These are phyloP conservation scores for Cubamyces sp. DNA, from an alignment of 768 basidiomycete species.

Conservation along the genomic window DNA sequence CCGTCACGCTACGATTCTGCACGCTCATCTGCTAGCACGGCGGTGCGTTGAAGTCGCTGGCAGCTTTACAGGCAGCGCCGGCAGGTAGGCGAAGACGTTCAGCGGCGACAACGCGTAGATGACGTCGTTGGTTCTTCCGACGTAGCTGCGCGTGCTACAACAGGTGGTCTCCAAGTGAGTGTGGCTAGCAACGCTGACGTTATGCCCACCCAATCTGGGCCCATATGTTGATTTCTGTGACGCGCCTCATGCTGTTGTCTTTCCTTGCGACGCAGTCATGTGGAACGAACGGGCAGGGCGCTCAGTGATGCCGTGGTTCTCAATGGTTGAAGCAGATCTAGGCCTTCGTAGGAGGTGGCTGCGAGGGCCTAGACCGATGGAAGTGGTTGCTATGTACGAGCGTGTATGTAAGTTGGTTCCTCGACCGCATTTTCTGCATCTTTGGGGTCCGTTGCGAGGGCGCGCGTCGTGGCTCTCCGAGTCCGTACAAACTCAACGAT, in stretches of 20 bases:
- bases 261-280: no score
- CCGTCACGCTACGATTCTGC: no score
- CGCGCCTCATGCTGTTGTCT: no score
- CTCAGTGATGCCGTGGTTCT: no score
- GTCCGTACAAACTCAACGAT: background rate
- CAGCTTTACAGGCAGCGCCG: background rate
- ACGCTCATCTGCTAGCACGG: background rate
- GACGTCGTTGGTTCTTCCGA: conserved; percentile 5
- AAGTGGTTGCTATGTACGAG: conserved; percentile 18
- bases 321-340: no score
- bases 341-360: no score
- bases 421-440: background rate
- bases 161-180: background rate
- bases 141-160: background rate
- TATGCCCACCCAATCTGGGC: no score
- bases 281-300: no score
- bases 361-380: no score
- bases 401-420: conserved; percentile 15
- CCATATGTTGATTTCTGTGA: no score
- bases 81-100: background rate
- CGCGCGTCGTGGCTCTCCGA: no score
- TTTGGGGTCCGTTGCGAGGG: conserved; percentile 17
- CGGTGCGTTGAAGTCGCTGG: background rate
- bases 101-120: background rate
- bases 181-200: no score